These are phyloP conservation scores for Clonostachys rhizophaga DNA, from an alignment of 2,329 filamentous ascomycete species.

Conservation along the genomic window DNA sequence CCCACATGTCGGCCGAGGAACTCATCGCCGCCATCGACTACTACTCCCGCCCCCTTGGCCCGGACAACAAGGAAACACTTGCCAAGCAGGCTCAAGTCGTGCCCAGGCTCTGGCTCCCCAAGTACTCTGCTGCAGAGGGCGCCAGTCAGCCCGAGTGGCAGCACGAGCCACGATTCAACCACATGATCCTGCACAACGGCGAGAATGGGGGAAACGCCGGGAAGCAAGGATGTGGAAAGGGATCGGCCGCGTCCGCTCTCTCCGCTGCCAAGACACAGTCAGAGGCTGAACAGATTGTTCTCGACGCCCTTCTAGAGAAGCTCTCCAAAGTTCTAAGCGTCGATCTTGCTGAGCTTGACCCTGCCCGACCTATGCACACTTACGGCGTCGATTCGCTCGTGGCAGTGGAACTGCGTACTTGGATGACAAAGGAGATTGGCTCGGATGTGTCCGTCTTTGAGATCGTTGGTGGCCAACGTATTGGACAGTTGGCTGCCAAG, in stretches of 20 bases:
- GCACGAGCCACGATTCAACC: slow-evolving; percentile 4
- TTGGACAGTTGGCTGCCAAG: too few species aligned
- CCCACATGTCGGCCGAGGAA: slow-evolving; percentile 1
- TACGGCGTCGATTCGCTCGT: slow-evolving; percentile 50
- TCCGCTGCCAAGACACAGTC: too few species aligned
- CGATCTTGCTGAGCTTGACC: too few species aligned
- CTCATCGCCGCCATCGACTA: slow-evolving; percentile 1
- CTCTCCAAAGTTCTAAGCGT: too few species aligned
- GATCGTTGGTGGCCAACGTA: too few species aligned
- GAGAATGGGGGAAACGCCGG: neutral
- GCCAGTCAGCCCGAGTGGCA: slow-evolving; percentile 4
- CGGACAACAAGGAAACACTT: neutral
- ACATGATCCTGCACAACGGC: slow-evolving; percentile 1
- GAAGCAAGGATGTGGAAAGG: neutral
- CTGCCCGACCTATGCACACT: slow-evolving; percentile 21
- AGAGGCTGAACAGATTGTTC: too few species aligned
- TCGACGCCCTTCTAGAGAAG: too few species aligned
- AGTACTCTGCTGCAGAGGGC: slow-evolving; percentile 4
- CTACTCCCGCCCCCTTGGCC: neutral
- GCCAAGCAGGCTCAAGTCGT: neutral
- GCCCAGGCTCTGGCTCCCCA: slow-evolving; percentile 4
- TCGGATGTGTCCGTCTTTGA: too few species aligned
- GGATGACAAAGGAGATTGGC: slow-evolving; percentile 13
- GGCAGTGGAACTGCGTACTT: slow-evolving; percentile 43
- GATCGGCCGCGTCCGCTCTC: too few species aligned